These are phyloP conservation scores for Hypoxylon sp. DNA, from an alignment of 2,329 filamentous ascomycete species.

Conservation along the genomic window DNA sequence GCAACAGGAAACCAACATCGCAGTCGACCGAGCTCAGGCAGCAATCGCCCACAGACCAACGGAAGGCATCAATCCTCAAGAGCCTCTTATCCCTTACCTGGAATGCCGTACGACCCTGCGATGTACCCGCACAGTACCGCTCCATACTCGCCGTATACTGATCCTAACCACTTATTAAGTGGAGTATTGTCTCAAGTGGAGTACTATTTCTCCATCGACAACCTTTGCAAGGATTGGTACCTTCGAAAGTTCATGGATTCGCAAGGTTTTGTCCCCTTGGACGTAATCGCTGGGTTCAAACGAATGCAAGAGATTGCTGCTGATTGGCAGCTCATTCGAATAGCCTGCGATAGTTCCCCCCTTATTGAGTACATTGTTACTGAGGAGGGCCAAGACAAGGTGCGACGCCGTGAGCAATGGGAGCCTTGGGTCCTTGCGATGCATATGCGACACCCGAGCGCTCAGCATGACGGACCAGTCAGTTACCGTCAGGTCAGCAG, in stretches of 20 bases:
- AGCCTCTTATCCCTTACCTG: conserved; percentile 58
- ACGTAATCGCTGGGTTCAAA: conserved; percentile 87
- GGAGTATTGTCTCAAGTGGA: conserved; percentile 70
- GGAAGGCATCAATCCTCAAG: conserved; percentile 42
- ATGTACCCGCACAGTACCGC: conserved; percentile 65
- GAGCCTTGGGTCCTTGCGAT: conserved; percentile 81
- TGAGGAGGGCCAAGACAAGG: conserved; percentile 81
- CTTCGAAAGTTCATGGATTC: conserved; percentile 93
- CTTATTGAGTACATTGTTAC: conserved; percentile 81
- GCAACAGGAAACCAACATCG: conserved; percentile 41
- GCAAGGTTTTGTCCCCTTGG: conserved; percentile 88
- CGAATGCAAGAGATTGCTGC: conserved; percentile 80
- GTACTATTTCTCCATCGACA: conserved; percentile 98
- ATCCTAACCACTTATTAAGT: conserved; percentile 59
- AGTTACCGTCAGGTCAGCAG: conserved; percentile 53
- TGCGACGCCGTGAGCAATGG: conserved; percentile 83
- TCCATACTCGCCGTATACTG: conserved; percentile 69
- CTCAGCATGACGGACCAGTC: conserved; percentile 77
- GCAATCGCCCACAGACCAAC: conserved; percentile 40
- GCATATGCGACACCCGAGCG: conserved; percentile 77
- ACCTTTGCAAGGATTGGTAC: conserved; percentile 92
- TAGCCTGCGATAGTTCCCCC: conserved; percentile 78
- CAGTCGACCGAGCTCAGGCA: conserved; percentile 47
- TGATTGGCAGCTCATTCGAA: conserved; percentile 79
- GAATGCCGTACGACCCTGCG: conserved; percentile 69